phyloP scores from a whole-genome alignment of 495 filamentous ascomycete species.

The Podospora bellae-mahoneyi region DNA sequence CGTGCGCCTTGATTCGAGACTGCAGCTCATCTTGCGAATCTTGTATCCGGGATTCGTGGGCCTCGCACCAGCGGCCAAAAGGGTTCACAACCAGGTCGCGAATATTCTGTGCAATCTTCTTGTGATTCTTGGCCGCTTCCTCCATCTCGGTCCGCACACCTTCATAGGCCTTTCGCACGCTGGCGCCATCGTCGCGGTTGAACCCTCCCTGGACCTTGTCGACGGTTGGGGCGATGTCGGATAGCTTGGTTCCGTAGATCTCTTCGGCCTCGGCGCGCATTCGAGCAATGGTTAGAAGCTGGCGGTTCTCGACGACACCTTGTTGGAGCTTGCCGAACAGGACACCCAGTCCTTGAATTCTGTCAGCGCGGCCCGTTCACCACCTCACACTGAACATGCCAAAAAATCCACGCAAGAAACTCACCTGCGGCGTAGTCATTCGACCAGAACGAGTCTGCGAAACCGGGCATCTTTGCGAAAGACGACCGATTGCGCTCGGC shows the following conservation, averaged over 20 bases:
- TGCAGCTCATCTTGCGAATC: conserved; percentile 93
- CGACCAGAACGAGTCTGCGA: conserved; percentile 95
- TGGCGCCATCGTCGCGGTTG: conserved; percentile 89
- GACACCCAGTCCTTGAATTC: conserved; percentile 71
- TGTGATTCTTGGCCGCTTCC: conserved; percentile 83
- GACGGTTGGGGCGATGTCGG: conserved; percentile 76
- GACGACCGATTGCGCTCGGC: conserved; percentile 18
- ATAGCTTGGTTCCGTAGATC: conserved; percentile 74
- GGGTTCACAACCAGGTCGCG: conserved; percentile 91
- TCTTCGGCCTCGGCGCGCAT: conserved; percentile 97
- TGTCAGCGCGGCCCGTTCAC: conserved; percentile 24
- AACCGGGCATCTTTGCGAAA: conserved; percentile 64
- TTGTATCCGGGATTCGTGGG: conserved; percentile 85
- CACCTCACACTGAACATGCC: background rate
- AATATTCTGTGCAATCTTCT: conserved; percentile 93
- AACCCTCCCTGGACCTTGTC: conserved; percentile 86
- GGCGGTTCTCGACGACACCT: conserved; percentile 90
- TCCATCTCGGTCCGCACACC: conserved; percentile 93
- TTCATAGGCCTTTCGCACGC: conserved; percentile 94
- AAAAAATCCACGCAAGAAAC: conserved; percentile 22
- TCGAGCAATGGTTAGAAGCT: conserved; percentile 83
- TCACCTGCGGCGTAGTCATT: conserved; percentile 85
- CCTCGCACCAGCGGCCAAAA: conserved; percentile 92
- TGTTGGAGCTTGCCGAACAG: conserved; percentile 97
- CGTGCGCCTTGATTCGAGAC: conserved; percentile 80